Base-by-base conservation (phyloP, 2,329 filamentous ascomycete genomes). In the Xylariales sp. region DNA sequence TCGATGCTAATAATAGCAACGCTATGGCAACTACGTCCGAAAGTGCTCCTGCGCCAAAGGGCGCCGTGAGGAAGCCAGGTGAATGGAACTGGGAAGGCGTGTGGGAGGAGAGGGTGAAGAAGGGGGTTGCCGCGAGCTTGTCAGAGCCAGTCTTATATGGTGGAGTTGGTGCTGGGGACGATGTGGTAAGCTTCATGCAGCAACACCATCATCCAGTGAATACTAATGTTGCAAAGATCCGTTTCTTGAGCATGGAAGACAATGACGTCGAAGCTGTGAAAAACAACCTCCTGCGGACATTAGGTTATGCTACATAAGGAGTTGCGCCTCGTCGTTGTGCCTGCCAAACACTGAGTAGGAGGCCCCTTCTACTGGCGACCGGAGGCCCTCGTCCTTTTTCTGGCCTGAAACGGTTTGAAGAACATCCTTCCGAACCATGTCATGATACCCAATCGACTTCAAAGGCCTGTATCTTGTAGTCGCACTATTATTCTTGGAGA, bases 81-180 rank as follows among this genome's bases (percentile, higher is more conserved):
- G 85, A 95, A 54, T 97, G 91, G 91, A 95, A 95, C 58, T 97
- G 91, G 91, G 88, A 95, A 55, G 90, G 91, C 0, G 91, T 97
- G 0, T 98, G 91, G 91, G 87, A 94, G 59, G 84, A 90, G 49
- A 77, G 91, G 41, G 90, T 95, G 1, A 83, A 80, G 62, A 86
- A 84, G 60, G 85, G 85, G 14, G 78, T 96, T 31, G 77, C 83
- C 38, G 74, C 77, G 8, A 95, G 88, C 55, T 66, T 88, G 37
- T 86, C 87, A 1, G 91, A 97, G 51, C 70, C 81, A 2, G 82
- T 88, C 4, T 65, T 97, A 18, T 97, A 82, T 64, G 88, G 88
- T 5, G 74, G 73, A 44, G 68, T 70, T 4, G 72, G 73, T 31
- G 66, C 65, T 12, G 64, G 76, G 8, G 85, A 89, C 59, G 88